phyloP scores from a whole-genome alignment of 2,329 filamentous ascomycete species.

The Parafenestella ontariensis region DNA sequence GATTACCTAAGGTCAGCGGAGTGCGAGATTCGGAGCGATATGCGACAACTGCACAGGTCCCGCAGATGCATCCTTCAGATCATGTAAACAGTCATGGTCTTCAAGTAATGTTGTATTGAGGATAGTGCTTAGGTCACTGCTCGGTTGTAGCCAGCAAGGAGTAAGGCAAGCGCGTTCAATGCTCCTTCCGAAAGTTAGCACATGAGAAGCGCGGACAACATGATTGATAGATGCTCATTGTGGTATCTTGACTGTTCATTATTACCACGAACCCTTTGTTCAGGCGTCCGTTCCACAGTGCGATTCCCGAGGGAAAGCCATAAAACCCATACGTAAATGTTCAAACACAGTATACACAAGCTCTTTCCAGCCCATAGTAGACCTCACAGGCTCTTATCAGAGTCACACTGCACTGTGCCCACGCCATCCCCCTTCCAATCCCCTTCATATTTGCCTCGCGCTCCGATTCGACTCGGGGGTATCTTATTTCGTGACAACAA shows the following conservation, averaged over 20 bases:
- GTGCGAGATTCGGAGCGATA: neutral
- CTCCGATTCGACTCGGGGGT: conserved; percentile 17
- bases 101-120: neutral
- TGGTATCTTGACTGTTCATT: conserved; percentile 37
- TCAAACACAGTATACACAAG: conserved; percentile 41
- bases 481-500: conserved; percentile 14
- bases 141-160: neutral
- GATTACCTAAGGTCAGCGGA: neutral
- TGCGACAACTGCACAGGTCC: neutral
- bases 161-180: neutral
- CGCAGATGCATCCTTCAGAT: neutral
- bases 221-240: conserved; percentile 21
- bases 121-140: neutral
- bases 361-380: conserved; percentile 6
- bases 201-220: neutral
- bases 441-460: conserved; percentile 1
- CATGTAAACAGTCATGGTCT: neutral
- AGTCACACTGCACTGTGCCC: neutral
- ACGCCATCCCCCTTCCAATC: neutral
- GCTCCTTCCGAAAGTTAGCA: neutral
- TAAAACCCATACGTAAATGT: conserved; percentile 20
- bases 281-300: conserved; percentile 35
- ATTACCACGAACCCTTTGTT: conserved; percentile 40
- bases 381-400: conserved; percentile 6
- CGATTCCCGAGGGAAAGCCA: conserved; percentile 26